Base-by-base conservation (phyloP, 768 basidiomycete species). In the Mycena alexandri region DNA sequence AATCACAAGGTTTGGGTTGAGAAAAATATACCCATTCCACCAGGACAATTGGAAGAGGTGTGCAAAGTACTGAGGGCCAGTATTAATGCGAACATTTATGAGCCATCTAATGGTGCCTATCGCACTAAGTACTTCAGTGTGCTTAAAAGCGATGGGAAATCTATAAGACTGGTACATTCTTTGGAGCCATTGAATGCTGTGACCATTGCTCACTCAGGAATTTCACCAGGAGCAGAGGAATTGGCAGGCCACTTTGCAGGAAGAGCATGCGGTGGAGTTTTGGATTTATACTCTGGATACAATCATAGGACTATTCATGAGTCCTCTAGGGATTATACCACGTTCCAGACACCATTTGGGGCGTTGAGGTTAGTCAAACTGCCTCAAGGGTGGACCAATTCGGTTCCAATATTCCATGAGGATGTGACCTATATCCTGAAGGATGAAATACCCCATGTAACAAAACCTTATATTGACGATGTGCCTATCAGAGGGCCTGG, bases 51-150 rank as follows among this genome's bases (percentile, higher is more conserved):
- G 21, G 61, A 68, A 8, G 44, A 55, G 24, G 52, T 74, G 5
- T 61, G 69, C 22, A 55, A 57, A 24, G 34, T 71, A 2, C 34
- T 74, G 11, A 55, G 67, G 34, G 24, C 52, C 12, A 72, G 62
- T 17, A 29, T 72, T 10, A 14, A 38, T 10, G 38, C 67, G 6
- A 38, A 48, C 6, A 56, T 46, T 14, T 69, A 56, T 36, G 68
- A 64, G 19, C 43, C 25, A 16, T 63, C 21, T 6, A 22, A 53
- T 17, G 4, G 54, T 5, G 25, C 63, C 10, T 81, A 81, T 24
- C 58, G 76, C 0, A 78, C 78, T 0, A 38, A 71, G 2, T 77
- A 74, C 75, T 82, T 80, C 48, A 76, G 73, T 33, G 75, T 81
- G 9, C 7, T 63, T 3, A 56, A 56, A 38, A 73, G 72, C 17